Percentiles rank a stretch among this genome's conserved stretches.
Conservation (phyloP, 2,329 filamentous ascomycete species). For the Exophiala lecanii-corni region DNA sequence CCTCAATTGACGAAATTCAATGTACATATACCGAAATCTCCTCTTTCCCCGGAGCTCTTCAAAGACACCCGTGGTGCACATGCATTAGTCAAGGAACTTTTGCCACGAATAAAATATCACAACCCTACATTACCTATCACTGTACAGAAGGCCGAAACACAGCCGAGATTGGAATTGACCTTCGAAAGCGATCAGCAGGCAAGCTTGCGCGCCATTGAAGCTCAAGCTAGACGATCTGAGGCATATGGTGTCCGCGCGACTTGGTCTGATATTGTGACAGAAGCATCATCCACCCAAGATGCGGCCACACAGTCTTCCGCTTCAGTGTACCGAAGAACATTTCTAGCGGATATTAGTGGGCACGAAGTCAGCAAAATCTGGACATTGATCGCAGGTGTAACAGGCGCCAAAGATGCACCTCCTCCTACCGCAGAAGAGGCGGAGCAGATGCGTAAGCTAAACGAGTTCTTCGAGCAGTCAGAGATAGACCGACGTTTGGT, state of each 20-base stretch:
- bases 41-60: slow-evolving; percentile 39
- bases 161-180: slow-evolving; percentile 38
- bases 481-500: slow-evolving; percentile 38
- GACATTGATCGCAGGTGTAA: slow-evolving; percentile 38
- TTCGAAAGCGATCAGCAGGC: slow-evolving; percentile 29
- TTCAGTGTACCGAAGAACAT: slow-evolving; percentile 34
- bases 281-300: slow-evolving; percentile 11
- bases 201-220: background rate
- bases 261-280: slow-evolving; percentile 16
- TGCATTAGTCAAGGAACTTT: slow-evolving; percentile 80
- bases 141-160: slow-evolving; percentile 56
- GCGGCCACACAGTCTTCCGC: slow-evolving; percentile 28
- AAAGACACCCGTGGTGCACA: slow-evolving; percentile 48
- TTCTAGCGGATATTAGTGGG: slow-evolving; percentile 29
- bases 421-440: slow-evolving; percentile 33
- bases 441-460: slow-evolving; percentile 33
- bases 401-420: slow-evolving; percentile 36
- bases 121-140: slow-evolving; percentile 83
- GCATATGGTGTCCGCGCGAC: slow-evolving; percentile 5
- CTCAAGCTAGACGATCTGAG: background rate
- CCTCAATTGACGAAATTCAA: slow-evolving; percentile 36
- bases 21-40: slow-evolving; percentile 32
- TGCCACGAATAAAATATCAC: slow-evolving; percentile 88
- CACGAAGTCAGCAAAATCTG: slow-evolving; percentile 38
- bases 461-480: slow-evolving; percentile 33